Evolutionary conservation across 208 protist genomes (phyloP).

Genomic region (Trypanosomatidae sp.): DNA sequence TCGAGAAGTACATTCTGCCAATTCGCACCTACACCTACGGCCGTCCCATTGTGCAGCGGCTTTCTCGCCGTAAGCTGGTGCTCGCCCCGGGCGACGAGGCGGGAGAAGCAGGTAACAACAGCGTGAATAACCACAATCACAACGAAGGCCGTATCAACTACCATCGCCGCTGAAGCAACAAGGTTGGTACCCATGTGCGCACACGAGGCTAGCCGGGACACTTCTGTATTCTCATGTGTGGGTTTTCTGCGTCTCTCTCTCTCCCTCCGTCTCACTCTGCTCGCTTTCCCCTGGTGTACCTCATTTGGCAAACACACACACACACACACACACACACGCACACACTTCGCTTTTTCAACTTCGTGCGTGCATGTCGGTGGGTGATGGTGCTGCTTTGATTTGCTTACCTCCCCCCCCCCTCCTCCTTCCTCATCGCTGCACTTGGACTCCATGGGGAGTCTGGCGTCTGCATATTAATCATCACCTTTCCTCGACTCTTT

Average conservation of each 20-base stretch:
- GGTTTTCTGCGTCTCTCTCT: background rate
- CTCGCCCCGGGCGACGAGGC: constrained; percentile 50
- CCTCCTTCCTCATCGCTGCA: background rate
- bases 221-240: background rate
- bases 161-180: constrained; percentile 17
- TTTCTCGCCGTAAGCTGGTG: constrained; percentile 82
- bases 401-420: background rate
- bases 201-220: background rate
- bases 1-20: constrained; percentile 86
- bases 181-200: background rate
- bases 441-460: background rate
- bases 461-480: background rate
- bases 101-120: constrained; percentile 12
- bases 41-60: constrained; percentile 95
- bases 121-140: constrained; percentile 7
- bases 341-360: background rate
- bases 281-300: background rate
- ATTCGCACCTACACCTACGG: constrained; percentile 96
- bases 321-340: background rate
- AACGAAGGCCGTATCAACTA: constrained; percentile 12
- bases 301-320: background rate
- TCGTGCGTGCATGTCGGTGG: background rate
- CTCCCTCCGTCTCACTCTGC: background rate
- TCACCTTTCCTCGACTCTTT: background rate
- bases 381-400: background rate